Evolutionary conservation across 768 basidiomycete genomes (phyloP).

Genomic region (Leccinum subgranulosum): DNA sequence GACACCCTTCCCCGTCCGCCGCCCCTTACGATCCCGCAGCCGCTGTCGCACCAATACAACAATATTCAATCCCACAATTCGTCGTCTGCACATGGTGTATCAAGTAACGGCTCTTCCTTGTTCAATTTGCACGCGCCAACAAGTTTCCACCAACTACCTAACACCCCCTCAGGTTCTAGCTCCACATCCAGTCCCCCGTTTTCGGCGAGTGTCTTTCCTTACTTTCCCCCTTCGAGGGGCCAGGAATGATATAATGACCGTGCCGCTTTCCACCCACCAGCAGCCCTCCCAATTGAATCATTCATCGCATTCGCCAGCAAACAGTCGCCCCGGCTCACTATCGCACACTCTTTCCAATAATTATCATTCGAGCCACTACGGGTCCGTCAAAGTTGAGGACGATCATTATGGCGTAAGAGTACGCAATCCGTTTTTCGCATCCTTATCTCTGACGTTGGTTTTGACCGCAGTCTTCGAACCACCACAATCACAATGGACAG

Average conservation of each 20-base stretch:
- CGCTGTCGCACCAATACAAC: constrained; percentile 47
- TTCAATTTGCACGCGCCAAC: constrained; percentile 54
- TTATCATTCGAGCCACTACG: constrained; percentile 48
- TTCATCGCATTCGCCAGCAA: constrained; percentile 46
- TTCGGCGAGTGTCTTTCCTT: constrained; percentile 75
- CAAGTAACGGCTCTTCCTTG: constrained; percentile 39
- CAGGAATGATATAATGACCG: constrained; percentile 55
- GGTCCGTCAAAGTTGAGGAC: constrained; percentile 65
- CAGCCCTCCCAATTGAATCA: constrained; percentile 71
- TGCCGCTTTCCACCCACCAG: constrained; percentile 38
- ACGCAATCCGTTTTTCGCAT: constrained; percentile 1
- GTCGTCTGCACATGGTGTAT: constrained; percentile 38
- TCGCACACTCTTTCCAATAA: constrained; percentile 38
- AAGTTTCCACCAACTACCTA: constrained; percentile 61
- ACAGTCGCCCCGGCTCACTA: constrained; percentile 44
- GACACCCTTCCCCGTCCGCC: constrained; percentile 42
- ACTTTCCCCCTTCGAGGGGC: constrained; percentile 25
- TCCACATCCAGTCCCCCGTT: constrained; percentile 77
- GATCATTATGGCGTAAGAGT: constrained; percentile 52
- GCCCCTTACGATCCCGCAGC: constrained; percentile 61
- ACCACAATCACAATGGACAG: constrained; percentile 32
- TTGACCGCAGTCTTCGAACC: constrained; percentile 27
- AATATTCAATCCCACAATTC: constrained; percentile 39
- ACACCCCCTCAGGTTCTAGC: constrained; percentile 70
- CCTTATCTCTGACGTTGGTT: not conserved